phyloP scores from a whole-genome alignment of 2,329 filamentous ascomycete genomes.

The Fusarium cyanostomum region DNA sequence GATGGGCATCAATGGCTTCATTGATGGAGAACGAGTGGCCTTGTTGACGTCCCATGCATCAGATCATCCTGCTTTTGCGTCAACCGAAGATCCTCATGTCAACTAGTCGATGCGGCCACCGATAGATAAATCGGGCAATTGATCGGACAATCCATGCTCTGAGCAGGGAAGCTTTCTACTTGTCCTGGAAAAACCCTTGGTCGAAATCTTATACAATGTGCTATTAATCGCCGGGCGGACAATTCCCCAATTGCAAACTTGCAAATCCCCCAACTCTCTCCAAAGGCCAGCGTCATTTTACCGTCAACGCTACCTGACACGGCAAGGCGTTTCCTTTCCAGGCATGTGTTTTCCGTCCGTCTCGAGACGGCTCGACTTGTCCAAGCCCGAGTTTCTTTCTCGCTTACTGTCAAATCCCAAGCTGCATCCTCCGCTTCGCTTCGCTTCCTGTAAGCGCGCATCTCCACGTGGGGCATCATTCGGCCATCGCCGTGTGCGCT shows the following conservation, averaged over 20 bases:
- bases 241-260: slow-evolving; percentile 1
- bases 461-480: slow-evolving; percentile 41
- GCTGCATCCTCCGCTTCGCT: slow-evolving; percentile 24
- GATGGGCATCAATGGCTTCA: slow-evolving; percentile 27
- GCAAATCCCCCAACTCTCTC: not conserved
- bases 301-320: slow-evolving; percentile 31
- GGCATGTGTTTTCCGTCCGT: not conserved
- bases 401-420: slow-evolving; percentile 15
- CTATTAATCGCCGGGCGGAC: slow-evolving; percentile 12
- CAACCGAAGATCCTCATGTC: slow-evolving; percentile 9
- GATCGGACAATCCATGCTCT: slow-evolving; percentile 29
- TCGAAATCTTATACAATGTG: slow-evolving; percentile 4
- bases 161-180: not conserved
- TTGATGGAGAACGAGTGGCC: slow-evolving; percentile 12
- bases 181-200: not conserved
- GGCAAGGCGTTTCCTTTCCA: slow-evolving; percentile 3
- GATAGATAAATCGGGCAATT: slow-evolving; percentile 25
- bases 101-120: slow-evolving; percentile 12
- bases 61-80: slow-evolving; percentile 22
- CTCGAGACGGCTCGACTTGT: slow-evolving; percentile 17
- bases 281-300: slow-evolving; percentile 26
- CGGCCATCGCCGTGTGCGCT: slow-evolving; percentile 39
- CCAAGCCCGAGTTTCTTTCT: not conserved
- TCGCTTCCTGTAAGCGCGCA: slow-evolving; percentile 36
- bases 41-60: slow-evolving; percentile 28